Evolutionary conservation across 768 basidiomycete species (phyloP).

Genomic region (Vararia minispora): DNA sequence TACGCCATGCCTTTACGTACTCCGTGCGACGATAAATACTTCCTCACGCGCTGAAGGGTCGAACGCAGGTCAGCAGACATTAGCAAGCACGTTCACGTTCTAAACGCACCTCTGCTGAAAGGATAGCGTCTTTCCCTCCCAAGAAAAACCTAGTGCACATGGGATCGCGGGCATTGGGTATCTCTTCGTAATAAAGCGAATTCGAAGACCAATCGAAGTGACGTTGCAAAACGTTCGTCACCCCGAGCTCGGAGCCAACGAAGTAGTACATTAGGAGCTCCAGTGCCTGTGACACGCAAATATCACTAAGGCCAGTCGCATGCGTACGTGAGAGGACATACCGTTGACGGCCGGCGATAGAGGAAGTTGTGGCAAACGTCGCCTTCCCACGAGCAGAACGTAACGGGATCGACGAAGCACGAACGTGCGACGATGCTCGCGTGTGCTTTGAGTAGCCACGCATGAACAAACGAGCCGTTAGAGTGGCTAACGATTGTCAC

Average conservation of each 20-base stretch:
- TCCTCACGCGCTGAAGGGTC: constrained; percentile 46
- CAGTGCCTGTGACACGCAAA: constrained; percentile 38
- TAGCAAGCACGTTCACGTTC: too few species aligned
- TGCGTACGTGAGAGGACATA: constrained; percentile 22
- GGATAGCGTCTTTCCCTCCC: constrained; percentile 74
- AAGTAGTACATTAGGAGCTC: constrained; percentile 83
- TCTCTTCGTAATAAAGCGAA: constrained; percentile 84
- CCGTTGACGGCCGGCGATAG: constrained; percentile 57
- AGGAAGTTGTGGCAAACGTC: constrained; percentile 90
- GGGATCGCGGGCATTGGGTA: constrained; percentile 66
- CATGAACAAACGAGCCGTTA: constrained; percentile 79
- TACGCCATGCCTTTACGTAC: constrained; percentile 54
- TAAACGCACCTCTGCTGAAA: constrained; percentile 51
- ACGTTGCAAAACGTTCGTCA: constrained; percentile 73
- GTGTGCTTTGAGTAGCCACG: constrained; percentile 79
- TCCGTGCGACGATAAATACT: constrained; percentile 69
- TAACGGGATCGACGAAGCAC: constrained; percentile 86
- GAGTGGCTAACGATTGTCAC: constrained; percentile 81
- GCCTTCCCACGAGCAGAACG: constrained; percentile 92
- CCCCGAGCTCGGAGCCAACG: constrained; percentile 78
- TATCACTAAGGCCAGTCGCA: constrained; percentile 1
- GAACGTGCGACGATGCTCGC: constrained; percentile 61
- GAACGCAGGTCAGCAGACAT: constrained; percentile 1
- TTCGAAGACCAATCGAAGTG: constrained; percentile 85
- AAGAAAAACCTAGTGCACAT: constrained; percentile 61